Evolutionary conservation across 441 rosid species (phyloP).

Genomic region (Caryocar brasiliense): DNA sequence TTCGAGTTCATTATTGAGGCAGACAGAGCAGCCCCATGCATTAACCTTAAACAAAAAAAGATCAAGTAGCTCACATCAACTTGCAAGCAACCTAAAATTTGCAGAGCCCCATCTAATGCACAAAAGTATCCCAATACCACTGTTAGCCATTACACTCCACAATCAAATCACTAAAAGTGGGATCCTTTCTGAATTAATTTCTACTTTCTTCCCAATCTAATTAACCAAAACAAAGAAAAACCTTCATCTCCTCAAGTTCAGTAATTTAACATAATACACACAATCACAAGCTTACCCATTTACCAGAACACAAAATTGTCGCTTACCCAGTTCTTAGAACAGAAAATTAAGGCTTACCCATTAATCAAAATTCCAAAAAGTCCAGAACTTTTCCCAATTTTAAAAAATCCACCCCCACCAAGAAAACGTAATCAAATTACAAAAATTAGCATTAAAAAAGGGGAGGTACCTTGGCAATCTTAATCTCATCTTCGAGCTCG

Average conservation of each 20-base stretch:
- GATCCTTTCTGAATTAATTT: not conserved
- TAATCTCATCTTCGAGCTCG: slow-evolving; percentile 77
- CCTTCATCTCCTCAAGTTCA: not conserved
- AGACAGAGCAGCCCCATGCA: too few species aligned
- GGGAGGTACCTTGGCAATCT: slow-evolving; percentile 50
- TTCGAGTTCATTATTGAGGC: too few species aligned
- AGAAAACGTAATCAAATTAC: not conserved
- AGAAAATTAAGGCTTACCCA: not conserved
- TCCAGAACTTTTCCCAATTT: not conserved
- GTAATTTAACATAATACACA: too few species aligned
- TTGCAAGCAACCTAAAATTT: too few species aligned
- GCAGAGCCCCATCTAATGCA: too few species aligned
- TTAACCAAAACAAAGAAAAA: not conserved
- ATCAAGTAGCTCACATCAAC: too few species aligned
- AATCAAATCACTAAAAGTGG: too few species aligned
- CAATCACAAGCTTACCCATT: too few species aligned
- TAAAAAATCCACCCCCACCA: not conserved
- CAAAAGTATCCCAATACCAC: not conserved
- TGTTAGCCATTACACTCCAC: too few species aligned
- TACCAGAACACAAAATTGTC: not conserved
- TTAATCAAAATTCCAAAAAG: too few species aligned
- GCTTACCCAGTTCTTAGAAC: too few species aligned
- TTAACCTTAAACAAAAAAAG: not conserved
- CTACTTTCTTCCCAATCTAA: not conserved
- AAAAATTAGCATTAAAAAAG: not conserved